Evolutionary conservation across 2,329 filamentous ascomycete genomes (phyloP).

Genomic region (Ophiocordyceps camponoti-floridani): DNA sequence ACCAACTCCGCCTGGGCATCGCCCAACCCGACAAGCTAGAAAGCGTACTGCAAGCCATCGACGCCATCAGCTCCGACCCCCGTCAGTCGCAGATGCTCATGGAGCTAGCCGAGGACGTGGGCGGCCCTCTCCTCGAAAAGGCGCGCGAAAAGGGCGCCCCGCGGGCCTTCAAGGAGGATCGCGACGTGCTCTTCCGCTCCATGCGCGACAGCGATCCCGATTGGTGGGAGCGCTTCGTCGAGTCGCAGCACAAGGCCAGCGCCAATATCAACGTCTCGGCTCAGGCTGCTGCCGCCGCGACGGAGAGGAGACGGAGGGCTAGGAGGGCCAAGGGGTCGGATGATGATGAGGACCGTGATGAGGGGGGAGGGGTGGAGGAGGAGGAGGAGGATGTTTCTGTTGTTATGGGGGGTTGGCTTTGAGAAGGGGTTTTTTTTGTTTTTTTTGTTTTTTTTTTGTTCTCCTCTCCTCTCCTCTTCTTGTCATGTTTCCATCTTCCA

Average conservation of each 20-base stretch:
- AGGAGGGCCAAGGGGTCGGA: background rate
- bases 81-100: conserved; percentile 34
- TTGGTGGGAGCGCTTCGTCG: conserved; percentile 44
- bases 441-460: background rate
- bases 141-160: conserved; percentile 41
- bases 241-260: conserved; percentile 40
- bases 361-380: background rate
- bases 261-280: conserved; percentile 25
- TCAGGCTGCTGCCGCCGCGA: background rate
- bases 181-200: conserved; percentile 26
- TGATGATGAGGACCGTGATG: background rate
- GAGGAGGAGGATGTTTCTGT: background rate
- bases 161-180: conserved; percentile 40
- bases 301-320: background rate
- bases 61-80: conserved; percentile 31
- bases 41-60: conserved; percentile 23
- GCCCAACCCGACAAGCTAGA: conserved; percentile 33
- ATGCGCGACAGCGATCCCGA: conserved; percentile 45
- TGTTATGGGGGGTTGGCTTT: too few species aligned
- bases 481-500: too few species aligned
- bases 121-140: conserved; percentile 38
- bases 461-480: too few species aligned
- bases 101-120: conserved; percentile 45
- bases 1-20: conserved; percentile 36
- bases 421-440: background rate